Percentiles rank a stretch among this genome's conserved stretches.
phyloP scores from a whole-genome alignment of 768 basidiomycete species.

The Tylopilus intermedius region DNA sequence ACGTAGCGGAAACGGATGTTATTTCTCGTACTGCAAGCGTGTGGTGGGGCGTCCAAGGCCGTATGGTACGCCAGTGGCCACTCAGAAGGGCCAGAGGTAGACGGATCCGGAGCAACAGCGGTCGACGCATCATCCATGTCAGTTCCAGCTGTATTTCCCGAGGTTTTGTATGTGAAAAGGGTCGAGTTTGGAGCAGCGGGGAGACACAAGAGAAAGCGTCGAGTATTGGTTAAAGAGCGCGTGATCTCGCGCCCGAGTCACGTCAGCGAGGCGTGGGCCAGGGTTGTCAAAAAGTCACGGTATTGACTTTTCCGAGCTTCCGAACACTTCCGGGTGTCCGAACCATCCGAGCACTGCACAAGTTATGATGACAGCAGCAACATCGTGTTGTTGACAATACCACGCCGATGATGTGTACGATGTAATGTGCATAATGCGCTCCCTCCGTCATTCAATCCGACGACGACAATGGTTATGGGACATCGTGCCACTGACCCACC shows the following conservation, averaged over 20 bases:
- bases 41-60: constrained; percentile 73
- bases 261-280: background rate
- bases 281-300: too few relatives aligned
- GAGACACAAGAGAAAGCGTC: background rate
- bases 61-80: constrained; percentile 77
- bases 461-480: too few relatives aligned
- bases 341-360: too few relatives aligned
- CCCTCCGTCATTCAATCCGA: too few relatives aligned
- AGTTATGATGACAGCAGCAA: too few relatives aligned
- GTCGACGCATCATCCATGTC: constrained; percentile 19
- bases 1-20: constrained; percentile 76
- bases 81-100: constrained; percentile 23
- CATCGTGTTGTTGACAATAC: too few relatives aligned
- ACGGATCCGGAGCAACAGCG: constrained; percentile 4
- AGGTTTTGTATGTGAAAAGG: background rate
- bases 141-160: background rate
- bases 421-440: too few relatives aligned
- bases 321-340: too few relatives aligned
- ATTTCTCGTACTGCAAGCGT: constrained; percentile 71
- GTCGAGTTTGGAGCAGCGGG: background rate
- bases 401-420: too few relatives aligned
- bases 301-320: too few relatives aligned
- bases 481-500: too few relatives aligned
- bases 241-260: constrained; percentile 1
- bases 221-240: background rate